phyloP scores from a whole-genome alignment of 2,329 filamentous ascomycete genomes.

The Cercospora nicotianae region DNA sequence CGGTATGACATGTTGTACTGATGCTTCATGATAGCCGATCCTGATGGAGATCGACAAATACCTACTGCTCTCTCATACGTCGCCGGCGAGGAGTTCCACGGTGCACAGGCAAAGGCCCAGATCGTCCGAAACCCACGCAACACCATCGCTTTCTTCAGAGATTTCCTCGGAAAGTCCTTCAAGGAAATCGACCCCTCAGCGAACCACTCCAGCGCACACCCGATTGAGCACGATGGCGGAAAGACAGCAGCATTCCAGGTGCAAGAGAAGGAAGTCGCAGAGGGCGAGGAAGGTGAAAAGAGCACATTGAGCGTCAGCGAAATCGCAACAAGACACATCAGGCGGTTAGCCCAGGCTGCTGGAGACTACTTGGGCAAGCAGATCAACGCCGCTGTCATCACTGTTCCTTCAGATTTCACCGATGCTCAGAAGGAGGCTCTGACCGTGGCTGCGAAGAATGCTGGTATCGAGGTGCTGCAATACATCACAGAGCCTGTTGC shows the following conservation, averaged over 20 bases:
- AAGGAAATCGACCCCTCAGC: constrained; percentile 95
- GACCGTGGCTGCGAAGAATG: constrained; percentile 72
- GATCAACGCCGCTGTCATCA: constrained; percentile 92
- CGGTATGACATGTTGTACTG: not conserved
- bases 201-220: constrained; percentile 90
- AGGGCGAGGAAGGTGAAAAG: constrained; percentile 52
- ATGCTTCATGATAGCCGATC: constrained; percentile 64
- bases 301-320: constrained; percentile 77
- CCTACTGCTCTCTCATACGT: constrained; percentile 92
- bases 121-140: constrained; percentile 89
- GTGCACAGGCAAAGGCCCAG: constrained; percentile 91
- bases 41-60: constrained; percentile 98
- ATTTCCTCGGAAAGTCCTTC: constrained; percentile 91
- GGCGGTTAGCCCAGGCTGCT: constrained; percentile 76
- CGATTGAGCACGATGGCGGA: constrained; percentile 68
- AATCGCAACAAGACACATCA: constrained; percentile 79
- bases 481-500: constrained; percentile 89
- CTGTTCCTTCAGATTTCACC: constrained; percentile 88
- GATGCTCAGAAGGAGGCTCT: constrained; percentile 84
- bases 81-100: constrained; percentile 94
- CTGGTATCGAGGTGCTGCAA: constrained; percentile 86
- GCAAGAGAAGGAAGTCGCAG: constrained; percentile 56
- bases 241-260: constrained; percentile 72
- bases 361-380: constrained; percentile 89
- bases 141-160: constrained; percentile 93